Conservation (phyloP, 106 monocot species). For the Vanilla planifolia region DNA sequence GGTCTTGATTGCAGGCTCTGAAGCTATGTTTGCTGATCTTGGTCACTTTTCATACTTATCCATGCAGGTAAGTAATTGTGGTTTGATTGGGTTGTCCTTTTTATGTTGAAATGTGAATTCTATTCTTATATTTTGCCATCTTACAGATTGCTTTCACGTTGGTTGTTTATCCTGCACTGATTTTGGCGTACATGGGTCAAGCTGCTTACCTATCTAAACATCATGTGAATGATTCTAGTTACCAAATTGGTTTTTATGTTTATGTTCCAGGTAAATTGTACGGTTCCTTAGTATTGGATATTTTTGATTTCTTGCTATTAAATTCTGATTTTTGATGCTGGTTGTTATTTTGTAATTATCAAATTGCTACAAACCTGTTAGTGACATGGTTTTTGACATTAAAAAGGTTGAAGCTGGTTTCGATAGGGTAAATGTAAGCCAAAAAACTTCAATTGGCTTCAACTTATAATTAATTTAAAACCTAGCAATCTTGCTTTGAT, state of each 20-base stretch:
- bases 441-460: no score
- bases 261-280: slow-evolving; percentile 46
- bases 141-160: slow-evolving; percentile 60
- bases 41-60: slow-evolving; percentile 52
- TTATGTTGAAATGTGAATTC: background rate
- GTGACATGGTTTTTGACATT: no score
- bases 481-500: no score
- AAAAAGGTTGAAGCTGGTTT: no score
- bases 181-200: slow-evolving; percentile 74
- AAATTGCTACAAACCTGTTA: no score
- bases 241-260: slow-evolving; percentile 56
- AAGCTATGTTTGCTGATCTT: slow-evolving; percentile 68
- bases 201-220: slow-evolving; percentile 63
- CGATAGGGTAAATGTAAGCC: no score
- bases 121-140: background rate
- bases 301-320: no score
- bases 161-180: slow-evolving; percentile 52
- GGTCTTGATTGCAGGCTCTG: slow-evolving; percentile 55
- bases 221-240: slow-evolving; percentile 23
- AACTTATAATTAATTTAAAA: no score
- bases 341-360: no score
- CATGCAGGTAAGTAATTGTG: slow-evolving; percentile 29
- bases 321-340: no score
- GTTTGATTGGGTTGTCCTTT: no score
- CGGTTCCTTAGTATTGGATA: no score